Evolutionary conservation across 1,139 yeast genomes (phyloP).

Genomic region (Debaryomyces sp.): DNA sequence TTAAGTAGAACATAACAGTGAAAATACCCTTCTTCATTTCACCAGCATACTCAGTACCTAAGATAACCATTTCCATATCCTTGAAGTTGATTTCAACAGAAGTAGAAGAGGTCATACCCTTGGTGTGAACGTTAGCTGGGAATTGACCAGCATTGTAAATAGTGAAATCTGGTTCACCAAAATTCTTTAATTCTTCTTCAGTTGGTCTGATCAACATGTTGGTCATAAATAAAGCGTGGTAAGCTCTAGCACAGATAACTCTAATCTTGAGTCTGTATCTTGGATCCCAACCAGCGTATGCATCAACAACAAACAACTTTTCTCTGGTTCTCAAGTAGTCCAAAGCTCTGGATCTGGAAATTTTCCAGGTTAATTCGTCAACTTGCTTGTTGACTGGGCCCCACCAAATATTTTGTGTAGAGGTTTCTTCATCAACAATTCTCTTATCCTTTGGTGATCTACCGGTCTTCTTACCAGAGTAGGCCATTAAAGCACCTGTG

Average conservation of each 20-base stretch:
- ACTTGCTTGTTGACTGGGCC: conserved; percentile 98
- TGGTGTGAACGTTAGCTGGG: conserved; percentile 96
- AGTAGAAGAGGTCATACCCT: conserved; percentile 96
- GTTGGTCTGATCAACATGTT: conserved; percentile 98
- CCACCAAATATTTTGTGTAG: conserved; percentile 93
- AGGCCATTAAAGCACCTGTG: conserved; percentile 94
- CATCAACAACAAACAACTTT: conserved; percentile 93
- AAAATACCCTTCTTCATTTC: conserved; percentile 99
- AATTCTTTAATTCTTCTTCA: conserved; percentile 80
- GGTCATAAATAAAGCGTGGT: conserved; percentile 97
- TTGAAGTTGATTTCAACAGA: conserved; percentile 96
- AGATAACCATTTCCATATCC: conserved; percentile 97
- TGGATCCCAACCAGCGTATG: conserved; percentile 99
- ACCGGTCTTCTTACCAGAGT: conserved; percentile 95
- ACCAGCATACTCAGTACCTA: conserved; percentile 99
- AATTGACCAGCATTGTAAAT: conserved; percentile 98
- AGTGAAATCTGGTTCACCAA: conserved; percentile 98
- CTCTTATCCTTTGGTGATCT: conserved; percentile 98
- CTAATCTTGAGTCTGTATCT: conserved; percentile 96
- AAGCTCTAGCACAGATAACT: conserved; percentile 97
- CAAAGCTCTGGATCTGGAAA: conserved; percentile 94
- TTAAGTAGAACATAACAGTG: conserved; percentile 97
- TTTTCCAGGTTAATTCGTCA: conserved; percentile 92
- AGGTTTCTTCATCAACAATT: conserved; percentile 91
- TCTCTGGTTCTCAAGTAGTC: conserved; percentile 97